Conservation (phyloP, 2,329 filamentous ascomycete genomes). For the Westerdykella sp. region DNA sequence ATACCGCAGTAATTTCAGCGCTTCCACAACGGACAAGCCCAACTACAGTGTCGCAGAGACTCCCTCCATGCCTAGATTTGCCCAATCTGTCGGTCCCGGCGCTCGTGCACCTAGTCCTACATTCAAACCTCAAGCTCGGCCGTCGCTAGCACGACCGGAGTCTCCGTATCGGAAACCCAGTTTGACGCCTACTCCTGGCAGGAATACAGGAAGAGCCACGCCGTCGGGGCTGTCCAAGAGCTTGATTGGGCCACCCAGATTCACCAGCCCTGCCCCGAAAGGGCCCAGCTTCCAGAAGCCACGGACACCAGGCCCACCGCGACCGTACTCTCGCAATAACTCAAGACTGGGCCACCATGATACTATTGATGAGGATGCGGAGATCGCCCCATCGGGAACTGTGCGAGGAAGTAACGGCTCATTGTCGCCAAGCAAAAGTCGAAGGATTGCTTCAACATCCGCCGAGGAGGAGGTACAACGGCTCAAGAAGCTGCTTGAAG, state of each 20-base stretch:
- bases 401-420: slow-evolving; percentile 49
- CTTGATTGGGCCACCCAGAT: slow-evolving; percentile 51
- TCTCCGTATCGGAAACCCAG: slow-evolving; percentile 64
- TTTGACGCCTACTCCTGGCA: slow-evolving; percentile 45
- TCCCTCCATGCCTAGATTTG: slow-evolving; percentile 72
- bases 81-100: slow-evolving; percentile 75
- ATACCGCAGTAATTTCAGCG: slow-evolving; percentile 49
- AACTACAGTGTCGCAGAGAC: slow-evolving; percentile 33
- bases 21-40: slow-evolving; percentile 49
- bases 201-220: slow-evolving; percentile 48
- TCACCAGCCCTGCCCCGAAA: slow-evolving; percentile 56
- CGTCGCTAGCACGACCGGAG: slow-evolving; percentile 79
- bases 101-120: slow-evolving; percentile 62
- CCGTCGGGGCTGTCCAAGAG: slow-evolving; percentile 51
- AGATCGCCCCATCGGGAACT: slow-evolving; percentile 47
- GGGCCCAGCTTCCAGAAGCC: slow-evolving; percentile 53
- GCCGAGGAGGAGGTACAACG: slow-evolving; percentile 62
- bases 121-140: slow-evolving; percentile 62
- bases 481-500: slow-evolving; percentile 67
- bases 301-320: slow-evolving; percentile 36
- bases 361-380: slow-evolving; percentile 36
- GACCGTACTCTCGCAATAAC: slow-evolving; percentile 44
- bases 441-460: slow-evolving; percentile 32
- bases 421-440: slow-evolving; percentile 41
- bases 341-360: slow-evolving; percentile 42